These are phyloP conservation scores for Cladosporium halotolerans DNA, from an alignment of 2,329 filamentous ascomycete species.

Conservation along the genomic window DNA sequence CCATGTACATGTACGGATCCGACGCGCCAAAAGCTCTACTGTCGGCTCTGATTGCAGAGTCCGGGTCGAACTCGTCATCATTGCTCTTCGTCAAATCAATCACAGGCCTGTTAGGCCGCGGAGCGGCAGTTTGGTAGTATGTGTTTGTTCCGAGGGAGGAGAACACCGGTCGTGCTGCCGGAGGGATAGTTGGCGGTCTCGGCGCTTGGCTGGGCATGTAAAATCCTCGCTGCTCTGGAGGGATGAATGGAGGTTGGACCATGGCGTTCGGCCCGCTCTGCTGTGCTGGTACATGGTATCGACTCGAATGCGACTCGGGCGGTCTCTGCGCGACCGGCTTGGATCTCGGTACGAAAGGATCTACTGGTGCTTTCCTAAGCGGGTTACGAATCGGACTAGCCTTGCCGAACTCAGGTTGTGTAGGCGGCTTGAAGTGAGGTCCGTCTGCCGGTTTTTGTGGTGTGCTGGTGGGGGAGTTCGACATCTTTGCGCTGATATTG, in stretches of 20 bases:
- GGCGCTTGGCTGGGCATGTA: constrained; percentile 22
- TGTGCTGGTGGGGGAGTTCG: constrained; percentile 17
- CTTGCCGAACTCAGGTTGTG: constrained; percentile 50
- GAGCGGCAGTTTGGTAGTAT: constrained; percentile 32
- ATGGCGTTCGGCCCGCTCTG: constrained; percentile 3
- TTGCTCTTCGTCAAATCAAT: constrained; percentile 45
- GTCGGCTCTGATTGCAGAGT: constrained; percentile 40
- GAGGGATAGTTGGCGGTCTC: constrained; percentile 39
- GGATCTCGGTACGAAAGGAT: constrained; percentile 21
- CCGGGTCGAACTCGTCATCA: constrained; percentile 44
- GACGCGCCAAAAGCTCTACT: constrained; percentile 46
- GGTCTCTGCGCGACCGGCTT: constrained; percentile 18
- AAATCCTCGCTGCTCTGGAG: constrained; percentile 15
- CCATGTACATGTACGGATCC: constrained; percentile 58
- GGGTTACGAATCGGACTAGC: constrained; percentile 51
- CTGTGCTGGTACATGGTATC: constrained; percentile 7
- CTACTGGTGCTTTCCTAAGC: constrained; percentile 22
- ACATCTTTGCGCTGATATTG: constrained; percentile 30
- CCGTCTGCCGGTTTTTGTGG: constrained; percentile 9
- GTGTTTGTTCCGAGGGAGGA: constrained; percentile 43
- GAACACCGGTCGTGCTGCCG: constrained; percentile 46
- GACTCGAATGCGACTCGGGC: constrained; percentile 13
- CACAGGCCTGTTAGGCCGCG: constrained; percentile 28
- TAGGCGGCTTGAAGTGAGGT: constrained; percentile 15
- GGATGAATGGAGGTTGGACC: constrained; percentile 5